These are phyloP conservation scores for Ottelia alismoides DNA, from an alignment of 106 monocot species.

Conservation along the genomic window DNA sequence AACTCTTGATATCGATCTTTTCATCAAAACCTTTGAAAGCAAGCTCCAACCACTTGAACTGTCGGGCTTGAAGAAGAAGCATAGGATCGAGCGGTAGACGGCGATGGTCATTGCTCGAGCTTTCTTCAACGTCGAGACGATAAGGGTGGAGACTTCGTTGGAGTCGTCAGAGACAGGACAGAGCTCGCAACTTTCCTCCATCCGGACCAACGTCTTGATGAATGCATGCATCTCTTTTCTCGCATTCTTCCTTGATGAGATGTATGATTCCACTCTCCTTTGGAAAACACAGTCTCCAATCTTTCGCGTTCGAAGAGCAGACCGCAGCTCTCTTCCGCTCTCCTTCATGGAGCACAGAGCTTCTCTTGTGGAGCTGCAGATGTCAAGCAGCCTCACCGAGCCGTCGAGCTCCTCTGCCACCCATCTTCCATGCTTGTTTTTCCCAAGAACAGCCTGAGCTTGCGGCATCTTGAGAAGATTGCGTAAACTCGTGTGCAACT, in stretches of 20 bases:
- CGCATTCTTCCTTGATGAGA: slow-evolving; percentile 1
- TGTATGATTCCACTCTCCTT: background rate
- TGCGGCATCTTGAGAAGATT: slow-evolving; percentile 1
- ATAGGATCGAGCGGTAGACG: background rate
- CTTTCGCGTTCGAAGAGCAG: slow-evolving; percentile 6
- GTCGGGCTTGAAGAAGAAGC: background rate
- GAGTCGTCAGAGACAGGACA: background rate
- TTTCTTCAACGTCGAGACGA: background rate
- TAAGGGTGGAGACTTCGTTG: background rate
- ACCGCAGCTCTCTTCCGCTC: slow-evolving; percentile 9
- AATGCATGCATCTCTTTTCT: slow-evolving; percentile 3
- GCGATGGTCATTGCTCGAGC: slow-evolving; percentile 4
- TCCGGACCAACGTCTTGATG: slow-evolving; percentile 6
- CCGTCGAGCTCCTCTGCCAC: slow-evolving; percentile 19
- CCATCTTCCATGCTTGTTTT: slow-evolving; percentile 15
- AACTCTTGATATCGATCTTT: background rate
- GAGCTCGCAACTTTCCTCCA: slow-evolving; percentile 4
- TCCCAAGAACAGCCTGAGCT: background rate
- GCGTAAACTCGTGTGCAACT: slow-evolving; percentile 1
- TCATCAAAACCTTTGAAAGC: background rate
- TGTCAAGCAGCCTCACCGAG: slow-evolving; percentile 25
- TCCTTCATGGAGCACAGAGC: slow-evolving; percentile 1
- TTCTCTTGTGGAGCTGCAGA: slow-evolving; percentile 12
- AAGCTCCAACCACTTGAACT: background rate
- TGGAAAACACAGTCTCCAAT: background rate